phyloP scores from a whole-genome alignment of 1,284 basidiomycete species.

The Trichosporon sp. region DNA sequence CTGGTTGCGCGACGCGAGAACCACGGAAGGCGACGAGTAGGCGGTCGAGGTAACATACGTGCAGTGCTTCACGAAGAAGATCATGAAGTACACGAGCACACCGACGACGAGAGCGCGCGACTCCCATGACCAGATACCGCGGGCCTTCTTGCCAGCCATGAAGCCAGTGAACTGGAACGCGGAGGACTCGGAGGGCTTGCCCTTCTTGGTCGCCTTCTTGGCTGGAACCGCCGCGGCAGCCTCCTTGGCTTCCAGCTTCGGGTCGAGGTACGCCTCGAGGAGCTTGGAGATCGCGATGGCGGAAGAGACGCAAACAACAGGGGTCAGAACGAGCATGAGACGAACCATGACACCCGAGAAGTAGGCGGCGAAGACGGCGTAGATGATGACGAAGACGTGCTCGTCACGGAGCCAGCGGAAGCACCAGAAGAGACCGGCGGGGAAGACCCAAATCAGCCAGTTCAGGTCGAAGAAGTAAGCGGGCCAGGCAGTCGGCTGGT shows the following conservation, averaged over 20 bases:
- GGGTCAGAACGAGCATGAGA: conserved; percentile 57
- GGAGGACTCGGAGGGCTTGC: conserved; percentile 57
- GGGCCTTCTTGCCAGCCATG: conserved; percentile 43
- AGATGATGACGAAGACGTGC: conserved; percentile 98
- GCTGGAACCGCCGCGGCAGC: conserved; percentile 22
- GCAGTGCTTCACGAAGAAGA: conserved; percentile 92
- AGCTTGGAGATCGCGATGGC: conserved; percentile 89
- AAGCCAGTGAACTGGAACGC: conserved; percentile 43
- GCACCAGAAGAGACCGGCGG: conserved; percentile 89
- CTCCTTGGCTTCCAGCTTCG: conserved; percentile 47
- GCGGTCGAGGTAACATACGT: conserved; percentile 94
- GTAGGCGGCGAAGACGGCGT: conserved; percentile 92
- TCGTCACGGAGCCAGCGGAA: conserved; percentile 95
- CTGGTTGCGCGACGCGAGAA: conserved; percentile 75
- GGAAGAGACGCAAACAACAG: conserved; percentile 66
- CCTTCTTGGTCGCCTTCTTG: conserved; percentile 62
- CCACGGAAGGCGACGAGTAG: conserved; percentile 97
- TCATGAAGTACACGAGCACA: conserved; percentile 76
- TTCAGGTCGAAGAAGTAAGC: conserved; percentile 99
- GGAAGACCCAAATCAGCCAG: conserved; percentile 97
- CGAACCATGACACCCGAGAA: conserved; percentile 99
- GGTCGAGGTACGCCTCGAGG: conserved; percentile 84
- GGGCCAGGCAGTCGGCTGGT: conserved; percentile 99
- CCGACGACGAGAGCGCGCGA: conserved; percentile 75
- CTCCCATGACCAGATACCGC: conserved; percentile 83